These are phyloP conservation scores for Botrytis sinoallii DNA, from an alignment of 2,329 filamentous ascomycete species.

Conservation along the genomic window DNA sequence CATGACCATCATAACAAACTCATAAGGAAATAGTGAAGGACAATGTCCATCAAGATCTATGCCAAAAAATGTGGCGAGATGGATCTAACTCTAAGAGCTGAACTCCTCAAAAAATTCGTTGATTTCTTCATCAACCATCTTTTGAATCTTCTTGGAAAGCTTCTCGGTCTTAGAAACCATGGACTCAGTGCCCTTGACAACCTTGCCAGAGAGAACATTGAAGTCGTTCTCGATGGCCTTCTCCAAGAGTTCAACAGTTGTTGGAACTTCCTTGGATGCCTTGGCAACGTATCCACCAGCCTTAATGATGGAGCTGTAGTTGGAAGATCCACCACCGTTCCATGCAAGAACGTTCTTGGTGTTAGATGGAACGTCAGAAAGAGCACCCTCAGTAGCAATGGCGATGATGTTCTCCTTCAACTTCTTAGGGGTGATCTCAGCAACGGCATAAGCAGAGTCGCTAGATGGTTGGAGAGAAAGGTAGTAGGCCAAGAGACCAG, in stretches of 20 bases:
- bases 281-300: constrained; percentile 67
- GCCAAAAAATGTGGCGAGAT: constrained; percentile 27
- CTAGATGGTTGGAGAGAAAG: constrained; percentile 89
- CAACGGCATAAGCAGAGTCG: constrained; percentile 89
- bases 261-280: constrained; percentile 47
- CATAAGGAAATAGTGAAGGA: constrained; percentile 26
- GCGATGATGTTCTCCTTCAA: constrained; percentile 85
- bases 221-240: constrained; percentile 56
- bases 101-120: constrained; percentile 56
- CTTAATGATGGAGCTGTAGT: constrained; percentile 81
- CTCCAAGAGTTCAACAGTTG: constrained; percentile 59
- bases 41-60: constrained; percentile 26
- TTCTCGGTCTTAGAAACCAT: constrained; percentile 57
- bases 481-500: constrained; percentile 95
- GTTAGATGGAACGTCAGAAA: constrained; percentile 77
- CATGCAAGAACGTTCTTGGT: constrained; percentile 96
- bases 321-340: constrained; percentile 94
- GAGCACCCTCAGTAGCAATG: constrained; percentile 74
- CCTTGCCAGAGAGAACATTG: constrained; percentile 54
- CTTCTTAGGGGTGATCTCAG: constrained; percentile 86
- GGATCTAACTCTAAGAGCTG: constrained; percentile 29
- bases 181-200: constrained; percentile 52
- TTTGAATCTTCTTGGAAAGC: constrained; percentile 61
- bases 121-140: constrained; percentile 59
- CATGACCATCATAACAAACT: constrained; percentile 34